These are phyloP conservation scores for Sphaerulina populicola DNA, from an alignment of 2,329 filamentous ascomycete genomes.

Conservation along the genomic window DNA sequence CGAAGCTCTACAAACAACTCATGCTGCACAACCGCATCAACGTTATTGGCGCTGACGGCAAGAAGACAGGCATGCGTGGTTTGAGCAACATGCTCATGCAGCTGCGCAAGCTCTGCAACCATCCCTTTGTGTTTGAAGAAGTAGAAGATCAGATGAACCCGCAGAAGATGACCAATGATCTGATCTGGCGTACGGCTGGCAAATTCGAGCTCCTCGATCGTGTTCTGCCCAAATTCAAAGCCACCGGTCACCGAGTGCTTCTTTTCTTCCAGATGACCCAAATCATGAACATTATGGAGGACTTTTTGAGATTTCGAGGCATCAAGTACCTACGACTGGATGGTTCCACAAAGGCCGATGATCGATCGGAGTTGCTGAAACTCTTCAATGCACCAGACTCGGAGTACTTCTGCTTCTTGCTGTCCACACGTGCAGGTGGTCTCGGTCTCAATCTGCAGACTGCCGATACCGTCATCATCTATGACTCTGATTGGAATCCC, in stretches of 20 bases:
- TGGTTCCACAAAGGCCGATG: slow-evolving; percentile 94
- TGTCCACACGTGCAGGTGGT: slow-evolving; percentile 98
- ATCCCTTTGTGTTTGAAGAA: slow-evolving; percentile 96
- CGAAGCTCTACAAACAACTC: slow-evolving; percentile 94
- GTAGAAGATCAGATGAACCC: slow-evolving; percentile 99
- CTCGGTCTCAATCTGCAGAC: slow-evolving; percentile 94
- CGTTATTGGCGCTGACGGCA: slow-evolving; percentile 88
- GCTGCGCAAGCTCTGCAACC: slow-evolving; percentile 94
- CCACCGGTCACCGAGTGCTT: slow-evolving; percentile 83
- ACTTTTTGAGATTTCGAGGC: slow-evolving; percentile 78
- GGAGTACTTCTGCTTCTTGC: slow-evolving; percentile 92
- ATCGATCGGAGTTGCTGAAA: slow-evolving; percentile 81
- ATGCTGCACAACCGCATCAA: slow-evolving; percentile 90
- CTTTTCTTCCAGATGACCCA: slow-evolving; percentile 99
- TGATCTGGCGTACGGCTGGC: slow-evolving; percentile 88
- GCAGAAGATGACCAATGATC: slow-evolving; percentile 74
- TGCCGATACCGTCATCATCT: slow-evolving; percentile 98
- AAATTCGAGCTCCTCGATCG: slow-evolving; percentile 96
- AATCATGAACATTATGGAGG: slow-evolving; percentile 99
- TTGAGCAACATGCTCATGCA: slow-evolving; percentile 99
- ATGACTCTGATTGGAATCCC: slow-evolving; percentile 99
- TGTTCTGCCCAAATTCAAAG: slow-evolving; percentile 84
- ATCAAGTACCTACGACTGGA: slow-evolving; percentile 86
- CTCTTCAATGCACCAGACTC: slow-evolving; percentile 85
- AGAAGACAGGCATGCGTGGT: slow-evolving; percentile 89